Evolutionary conservation across 345 rosid genomes (phyloP), one percentile per base, ranked within the genome.

Genomic region (Hibiscus tridactylites): DNA sequence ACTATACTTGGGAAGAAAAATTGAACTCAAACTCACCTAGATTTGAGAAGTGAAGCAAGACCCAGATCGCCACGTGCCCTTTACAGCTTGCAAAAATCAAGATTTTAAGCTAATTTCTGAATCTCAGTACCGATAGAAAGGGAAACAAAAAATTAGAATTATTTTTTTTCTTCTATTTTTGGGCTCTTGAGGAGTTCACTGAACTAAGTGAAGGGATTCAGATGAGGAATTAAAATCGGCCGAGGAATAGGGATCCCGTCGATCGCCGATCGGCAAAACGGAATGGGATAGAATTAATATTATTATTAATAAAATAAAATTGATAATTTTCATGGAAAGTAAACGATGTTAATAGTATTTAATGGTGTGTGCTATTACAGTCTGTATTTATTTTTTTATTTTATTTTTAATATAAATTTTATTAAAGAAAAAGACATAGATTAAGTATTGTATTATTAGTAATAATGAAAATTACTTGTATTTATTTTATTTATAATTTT

Each of bases 51-150:
- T 66, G 79, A 83, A 69, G 83, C 82, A 69, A 75, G 58, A 77
- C 75, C 80, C 80, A 85, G 97, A 90, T 88, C 88, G 85, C 74
- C 83, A 80, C 82, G 87, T 82, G 85, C 81, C 83, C 66, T 58
- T 56, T 58, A 57, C 33, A 85, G 85, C 79, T 83, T 78, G 86
- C 81, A 84, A 78, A 82, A 88, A 86, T 83, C 91, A 66, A 66
- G 39, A 26, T 46, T 47, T 46, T 15, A 57, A 66, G 37, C 70
- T 66, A 26, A 66, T 66, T 66, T 47, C 37, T 66, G 57, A 28
- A 66, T 47, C 70, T 15, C 37, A 15, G 21, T 26, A 79, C 31
- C 71, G 69, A 62, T 69, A 29, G 54, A 54, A 72, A 60, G 42
- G 73, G 62, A 62, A 76, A 60, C 77, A 50, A 31, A 70, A 46